Base-by-base conservation (phyloP, 2,329 filamentous ascomycete species). In the Aureobasidium pullulans region DNA sequence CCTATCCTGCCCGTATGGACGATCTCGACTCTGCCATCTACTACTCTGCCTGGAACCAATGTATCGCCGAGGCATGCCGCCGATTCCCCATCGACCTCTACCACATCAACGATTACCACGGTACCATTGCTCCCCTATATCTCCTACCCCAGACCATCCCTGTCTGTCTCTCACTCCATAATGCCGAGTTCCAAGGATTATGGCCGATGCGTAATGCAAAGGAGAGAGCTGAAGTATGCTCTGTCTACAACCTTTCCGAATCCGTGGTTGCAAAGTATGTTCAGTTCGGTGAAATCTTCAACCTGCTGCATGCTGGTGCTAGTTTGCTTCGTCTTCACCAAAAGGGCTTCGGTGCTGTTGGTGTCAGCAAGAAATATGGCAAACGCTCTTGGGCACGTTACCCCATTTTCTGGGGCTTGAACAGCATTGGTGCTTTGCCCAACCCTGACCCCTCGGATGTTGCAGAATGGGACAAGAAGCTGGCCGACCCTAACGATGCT, bases 1-100 rank as follows among this genome's bases (percentile, higher is more conserved):
- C 84, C 0, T 87, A 87, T 65, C 84, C 85, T 15, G 76, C 83
- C 39, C 80, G 84, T 34, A 88, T 88, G 85, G 85, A 88, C 67
- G 84, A 88, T 67, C 75, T 87, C 57, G 83, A 85, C 62, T 84
- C 80, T 63, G 85, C 85, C 11, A 82, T 88, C 48, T 85, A 86
- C 70, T 87, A 87, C 68, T 86, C 83, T 2, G 84, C 83, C 2
- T 88, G 85, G 85, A 88, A 88, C 63, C 82, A 84, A 69, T 88
- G 85, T 68, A 86, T 88, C 65, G 83, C 84, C 7, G 78, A 84
- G 64, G 74, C 83, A 1, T 80, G 86, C 64, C 78, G 79, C 59
- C 80, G 85, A 15, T 88, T 87, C 68, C 77, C 81, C 0, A 75
- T 84, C 61, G 82, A 85, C 64, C 68, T 86, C n/a, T 86, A 86